These are phyloP conservation scores for Botrytis fabae DNA, from an alignment of 2,329 filamentous ascomycete species.

Conservation along the genomic window DNA sequence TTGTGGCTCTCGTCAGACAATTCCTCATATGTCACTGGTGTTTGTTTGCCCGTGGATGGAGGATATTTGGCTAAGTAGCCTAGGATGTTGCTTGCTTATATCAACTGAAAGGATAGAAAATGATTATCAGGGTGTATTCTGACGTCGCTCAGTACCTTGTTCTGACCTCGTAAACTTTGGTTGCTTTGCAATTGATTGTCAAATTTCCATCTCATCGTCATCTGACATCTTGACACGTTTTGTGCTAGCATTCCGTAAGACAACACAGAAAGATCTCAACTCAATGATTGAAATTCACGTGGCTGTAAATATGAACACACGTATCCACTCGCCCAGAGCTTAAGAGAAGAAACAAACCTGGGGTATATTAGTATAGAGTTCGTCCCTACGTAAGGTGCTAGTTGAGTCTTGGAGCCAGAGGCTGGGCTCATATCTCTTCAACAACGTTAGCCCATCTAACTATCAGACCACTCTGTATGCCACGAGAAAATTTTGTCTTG, in stretches of 20 bases:
- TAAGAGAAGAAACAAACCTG: background rate
- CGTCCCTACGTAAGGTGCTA: background rate
- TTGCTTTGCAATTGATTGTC: background rate
- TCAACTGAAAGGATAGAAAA: background rate
- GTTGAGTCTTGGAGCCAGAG: background rate
- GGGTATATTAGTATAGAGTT: background rate
- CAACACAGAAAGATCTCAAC: background rate
- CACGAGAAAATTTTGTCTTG: background rate
- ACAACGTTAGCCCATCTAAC: background rate
- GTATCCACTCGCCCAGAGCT: background rate
- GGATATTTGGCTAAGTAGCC: conserved; percentile 25
- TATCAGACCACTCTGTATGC: background rate
- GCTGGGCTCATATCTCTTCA: background rate
- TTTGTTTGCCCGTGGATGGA: conserved; percentile 37
- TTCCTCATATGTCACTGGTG: conserved; percentile 37
- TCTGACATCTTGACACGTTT: background rate
- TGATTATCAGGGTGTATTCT: background rate
- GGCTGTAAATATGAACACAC: background rate
- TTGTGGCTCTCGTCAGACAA: conserved; percentile 44
- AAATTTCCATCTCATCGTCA: background rate
- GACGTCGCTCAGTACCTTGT: background rate
- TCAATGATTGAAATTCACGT: background rate
- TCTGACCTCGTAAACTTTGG: background rate
- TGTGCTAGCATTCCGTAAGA: background rate
- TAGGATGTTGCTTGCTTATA: background rate